Conservation (phyloP, 257 asterid genomes). For the Gentiana straminea region DNA sequence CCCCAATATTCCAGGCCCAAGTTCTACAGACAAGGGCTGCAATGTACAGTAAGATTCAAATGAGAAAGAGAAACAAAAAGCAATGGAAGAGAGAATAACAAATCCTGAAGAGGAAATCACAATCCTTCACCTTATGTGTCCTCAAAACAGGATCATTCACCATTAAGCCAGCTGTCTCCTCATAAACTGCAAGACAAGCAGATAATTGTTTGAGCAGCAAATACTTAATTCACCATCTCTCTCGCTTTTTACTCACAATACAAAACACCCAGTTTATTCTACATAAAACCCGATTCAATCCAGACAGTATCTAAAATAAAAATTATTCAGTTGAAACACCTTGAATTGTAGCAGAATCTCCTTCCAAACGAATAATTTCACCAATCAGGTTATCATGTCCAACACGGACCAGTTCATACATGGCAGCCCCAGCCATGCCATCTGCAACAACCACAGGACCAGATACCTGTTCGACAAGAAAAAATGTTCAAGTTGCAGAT, state of each 20-base stretch:
- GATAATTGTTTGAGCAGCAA: not conserved
- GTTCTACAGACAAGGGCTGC: slow-evolving; percentile 93
- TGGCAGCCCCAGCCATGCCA: slow-evolving; percentile 99
- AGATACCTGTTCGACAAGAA: slow-evolving; percentile 45
- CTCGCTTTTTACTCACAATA: no score
- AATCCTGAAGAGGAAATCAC: not conserved
- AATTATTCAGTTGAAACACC: slow-evolving; percentile 27
- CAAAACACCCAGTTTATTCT: no score
- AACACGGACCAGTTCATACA: slow-evolving; percentile 97
- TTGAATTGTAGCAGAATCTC: slow-evolving; percentile 99
- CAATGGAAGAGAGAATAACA: no score
- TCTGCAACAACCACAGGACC: slow-evolving; percentile 99
- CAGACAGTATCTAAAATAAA: no score
- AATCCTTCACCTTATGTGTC: slow-evolving; percentile 65
- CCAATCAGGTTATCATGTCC: slow-evolving; percentile 97
- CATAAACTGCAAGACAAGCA: slow-evolving; percentile 58
- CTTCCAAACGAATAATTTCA: slow-evolving; percentile 94
- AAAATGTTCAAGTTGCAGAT: not conserved
- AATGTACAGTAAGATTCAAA: slow-evolving; percentile 4
- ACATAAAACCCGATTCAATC: no score
- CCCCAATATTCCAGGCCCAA: slow-evolving; percentile 97
- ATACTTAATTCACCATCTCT: no score
- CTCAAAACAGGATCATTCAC: slow-evolving; percentile 98
- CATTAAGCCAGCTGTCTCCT: slow-evolving; percentile 93
- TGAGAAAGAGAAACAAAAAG: not conserved